Evolutionary conservation across 768 basidiomycete genomes (phyloP).

Genomic region (Auricularia auricula-judae): DNA sequence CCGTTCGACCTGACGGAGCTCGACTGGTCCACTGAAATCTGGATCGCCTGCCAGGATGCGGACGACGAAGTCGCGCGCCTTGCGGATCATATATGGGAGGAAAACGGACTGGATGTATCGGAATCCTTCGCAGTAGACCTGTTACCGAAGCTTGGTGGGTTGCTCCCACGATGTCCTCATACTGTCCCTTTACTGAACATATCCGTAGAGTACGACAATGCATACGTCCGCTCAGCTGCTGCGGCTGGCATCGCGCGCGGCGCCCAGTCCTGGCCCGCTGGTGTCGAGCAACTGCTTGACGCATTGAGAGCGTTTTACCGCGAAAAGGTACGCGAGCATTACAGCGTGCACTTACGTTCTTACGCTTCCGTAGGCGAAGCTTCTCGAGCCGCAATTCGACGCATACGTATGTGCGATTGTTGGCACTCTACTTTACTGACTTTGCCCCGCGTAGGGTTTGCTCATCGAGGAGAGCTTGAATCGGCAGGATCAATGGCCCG

Average conservation of each 20-base stretch:
- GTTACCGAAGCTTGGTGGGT: slow-evolving; percentile 57
- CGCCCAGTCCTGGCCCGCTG: slow-evolving; percentile 38
- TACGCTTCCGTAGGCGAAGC: slow-evolving; percentile 46
- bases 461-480: slow-evolving; percentile 80
- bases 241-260: slow-evolving; percentile 70
- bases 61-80: slow-evolving; percentile 81
- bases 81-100: slow-evolving; percentile 82
- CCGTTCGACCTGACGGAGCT: slow-evolving; percentile 90
- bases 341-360: too few relatives aligned
- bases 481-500: slow-evolving; percentile 78
- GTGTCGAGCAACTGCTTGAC: slow-evolving; percentile 27
- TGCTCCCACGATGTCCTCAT: neutral
- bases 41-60: slow-evolving; percentile 82
- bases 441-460: slow-evolving; percentile 60
- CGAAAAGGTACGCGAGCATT: slow-evolving; percentile 49
- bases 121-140: slow-evolving; percentile 52
- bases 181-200: neutral
- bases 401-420: slow-evolving; percentile 51
- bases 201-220: slow-evolving; percentile 58
- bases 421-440: neutral
- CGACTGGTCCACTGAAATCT: slow-evolving; percentile 84
- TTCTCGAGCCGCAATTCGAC: slow-evolving; percentile 86
- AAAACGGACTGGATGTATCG: slow-evolving; percentile 84
- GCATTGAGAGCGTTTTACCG: slow-evolving; percentile 64
- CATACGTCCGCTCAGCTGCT: slow-evolving; percentile 64